Conservation (phyloP, 1,284 basidiomycete species). For the Blastosporella zonata region DNA sequence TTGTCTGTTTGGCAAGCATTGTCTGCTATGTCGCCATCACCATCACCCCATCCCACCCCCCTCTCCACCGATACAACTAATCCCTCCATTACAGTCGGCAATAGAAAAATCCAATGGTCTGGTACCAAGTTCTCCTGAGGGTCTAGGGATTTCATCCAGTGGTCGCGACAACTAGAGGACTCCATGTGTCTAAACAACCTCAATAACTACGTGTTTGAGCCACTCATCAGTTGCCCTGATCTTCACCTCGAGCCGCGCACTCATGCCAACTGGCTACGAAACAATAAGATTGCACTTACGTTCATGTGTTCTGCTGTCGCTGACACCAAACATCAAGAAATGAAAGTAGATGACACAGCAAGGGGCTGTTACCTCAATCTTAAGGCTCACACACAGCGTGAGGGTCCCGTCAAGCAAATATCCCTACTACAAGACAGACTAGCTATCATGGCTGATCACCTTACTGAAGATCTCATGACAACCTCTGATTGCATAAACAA, state of each 20-base stretch:
- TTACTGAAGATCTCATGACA: background rate
- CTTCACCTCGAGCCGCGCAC: background rate
- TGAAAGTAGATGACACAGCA: conserved; percentile 1
- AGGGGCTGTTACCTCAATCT: conserved; percentile 10
- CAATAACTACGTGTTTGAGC: background rate
- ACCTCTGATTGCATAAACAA: background rate
- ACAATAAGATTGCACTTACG: background rate
- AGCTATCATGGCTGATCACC: no score
- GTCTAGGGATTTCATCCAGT: no score
- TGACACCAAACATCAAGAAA: conserved; percentile 1
- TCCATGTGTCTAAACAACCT: no score
- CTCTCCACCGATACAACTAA: no score
- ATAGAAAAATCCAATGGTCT: no score
- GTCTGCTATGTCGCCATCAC: no score
- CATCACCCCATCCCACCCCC: no score
- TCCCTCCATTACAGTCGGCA: no score
- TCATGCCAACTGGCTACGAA: background rate
- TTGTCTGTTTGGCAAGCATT: no score
- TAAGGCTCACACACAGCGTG: conserved; percentile 8
- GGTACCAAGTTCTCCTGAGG: no score
- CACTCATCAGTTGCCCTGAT: background rate
- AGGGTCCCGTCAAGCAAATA: conserved; percentile 22
- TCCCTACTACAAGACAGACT: conserved; percentile 17
- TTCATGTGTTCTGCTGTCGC: background rate
- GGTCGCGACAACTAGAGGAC: no score